Evolutionary conservation across 108 stramenopile species (phyloP).

Genomic region (Conticribra guillardii): DNA sequence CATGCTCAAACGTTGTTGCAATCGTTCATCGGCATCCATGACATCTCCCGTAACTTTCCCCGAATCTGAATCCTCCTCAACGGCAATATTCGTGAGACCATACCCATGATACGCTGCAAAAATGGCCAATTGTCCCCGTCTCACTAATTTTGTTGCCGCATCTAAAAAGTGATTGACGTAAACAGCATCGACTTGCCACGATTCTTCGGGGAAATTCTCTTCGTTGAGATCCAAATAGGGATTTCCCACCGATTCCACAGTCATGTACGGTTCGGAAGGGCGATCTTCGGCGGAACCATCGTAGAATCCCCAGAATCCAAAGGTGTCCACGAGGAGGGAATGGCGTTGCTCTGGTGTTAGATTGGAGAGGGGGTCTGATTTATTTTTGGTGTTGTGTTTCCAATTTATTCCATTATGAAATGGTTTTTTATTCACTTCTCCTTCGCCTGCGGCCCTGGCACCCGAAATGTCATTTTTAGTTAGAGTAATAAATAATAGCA

Average conservation of each 20-base stretch:
- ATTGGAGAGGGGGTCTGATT: conserved; percentile 17
- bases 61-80: conserved; percentile 2
- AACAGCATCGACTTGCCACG: conserved; percentile 89
- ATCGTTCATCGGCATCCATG: conserved; percentile 42
- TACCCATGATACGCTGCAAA: conserved; percentile 68
- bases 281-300: conserved; percentile 80
- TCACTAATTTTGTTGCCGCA: conserved; percentile 68
- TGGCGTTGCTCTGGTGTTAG: conserved; percentile 30
- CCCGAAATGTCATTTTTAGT: conserved; percentile 18
- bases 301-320: conserved; percentile 76
- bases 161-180: conserved; percentile 86
- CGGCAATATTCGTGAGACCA: conserved; percentile 54
- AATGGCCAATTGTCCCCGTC: conserved; percentile 75
- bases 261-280: conserved; percentile 64
- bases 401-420: neutral
- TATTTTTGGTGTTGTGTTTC: conserved; percentile 2
- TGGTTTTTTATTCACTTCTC: too few relatives aligned
- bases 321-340: conserved; percentile 20
- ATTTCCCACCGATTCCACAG: conserved; percentile 31
- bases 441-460: conserved; percentile 3
- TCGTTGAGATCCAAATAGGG: conserved; percentile 70
- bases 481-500: conserved; percentile 17
- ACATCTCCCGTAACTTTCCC: conserved; percentile 18
- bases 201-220: conserved; percentile 72
- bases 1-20: conserved; percentile 56